Evolutionary conservation across 495 filamentous ascomycete genomes (phyloP).

Genomic region (Aspergillus hancockii): DNA sequence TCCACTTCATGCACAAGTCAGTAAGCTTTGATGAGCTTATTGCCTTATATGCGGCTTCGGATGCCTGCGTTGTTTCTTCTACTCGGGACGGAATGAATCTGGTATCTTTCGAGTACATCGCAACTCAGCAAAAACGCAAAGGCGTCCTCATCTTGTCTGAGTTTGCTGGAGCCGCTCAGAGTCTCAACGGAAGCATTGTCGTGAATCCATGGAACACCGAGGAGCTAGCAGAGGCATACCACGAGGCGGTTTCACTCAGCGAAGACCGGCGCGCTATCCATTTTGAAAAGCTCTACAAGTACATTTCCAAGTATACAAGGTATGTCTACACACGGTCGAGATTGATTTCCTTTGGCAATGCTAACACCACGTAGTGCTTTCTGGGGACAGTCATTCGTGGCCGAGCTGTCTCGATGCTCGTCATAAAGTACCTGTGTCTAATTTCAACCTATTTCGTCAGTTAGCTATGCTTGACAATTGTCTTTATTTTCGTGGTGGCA

Average conservation of each 20-base stretch:
- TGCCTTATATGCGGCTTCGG: slow-evolving; percentile 89
- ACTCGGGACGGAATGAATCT: slow-evolving; percentile 98
- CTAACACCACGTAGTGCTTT: slow-evolving; percentile 64
- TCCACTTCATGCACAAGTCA: slow-evolving; percentile 96
- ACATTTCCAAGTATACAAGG: slow-evolving; percentile 94
- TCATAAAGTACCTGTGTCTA: not conserved
- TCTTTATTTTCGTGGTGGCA: not conserved
- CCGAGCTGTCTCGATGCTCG: slow-evolving; percentile 55
- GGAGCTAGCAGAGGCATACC: slow-evolving; percentile 88
- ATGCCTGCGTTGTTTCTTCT: slow-evolving; percentile 91
- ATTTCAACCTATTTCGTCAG: not conserved
- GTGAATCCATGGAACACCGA: slow-evolving; percentile 98
- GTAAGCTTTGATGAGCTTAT: slow-evolving; percentile 93
- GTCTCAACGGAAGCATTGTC: slow-evolving; percentile 86
- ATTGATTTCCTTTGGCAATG: not conserved
- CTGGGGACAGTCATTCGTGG: slow-evolving; percentile 93
- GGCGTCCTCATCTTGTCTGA: slow-evolving; percentile 92
- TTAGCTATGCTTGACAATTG: not conserved
- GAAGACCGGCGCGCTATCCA: slow-evolving; percentile 81
- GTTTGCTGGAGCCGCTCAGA: slow-evolving; percentile 92
- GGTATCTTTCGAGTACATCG: slow-evolving; percentile 97
- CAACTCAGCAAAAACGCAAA: slow-evolving; percentile 82
- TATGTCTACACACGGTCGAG: slow-evolving; percentile 25
- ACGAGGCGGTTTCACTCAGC: slow-evolving; percentile 91
- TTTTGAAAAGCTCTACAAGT: slow-evolving; percentile 86